Evolutionary conservation across 208 protist genomes (phyloP), one percentile per base, ranked within the genome.

Genomic region (Crithidia brevicula): DNA sequence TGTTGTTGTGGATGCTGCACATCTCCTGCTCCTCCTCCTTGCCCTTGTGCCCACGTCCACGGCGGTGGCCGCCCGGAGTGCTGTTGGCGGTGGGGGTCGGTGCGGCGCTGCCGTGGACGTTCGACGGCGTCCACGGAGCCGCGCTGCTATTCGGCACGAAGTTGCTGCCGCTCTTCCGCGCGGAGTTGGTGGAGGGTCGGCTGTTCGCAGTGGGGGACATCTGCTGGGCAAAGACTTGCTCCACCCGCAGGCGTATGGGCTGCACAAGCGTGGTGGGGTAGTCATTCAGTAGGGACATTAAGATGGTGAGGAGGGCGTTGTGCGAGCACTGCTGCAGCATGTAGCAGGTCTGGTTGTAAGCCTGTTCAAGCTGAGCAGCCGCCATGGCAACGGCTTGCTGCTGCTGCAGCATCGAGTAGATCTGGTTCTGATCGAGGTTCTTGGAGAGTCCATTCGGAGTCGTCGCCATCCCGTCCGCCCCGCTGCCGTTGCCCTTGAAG

Each of bases 11-110:
- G 15, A 94, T 46, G 60, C 76, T 87, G 79, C 91, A 96, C 45
- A 96, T 65, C 42, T 90, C 86, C 58, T 93, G 85, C 36, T 96
- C 88, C 30, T 92, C 87, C 38, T 90, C 81, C 52, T 87, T 84
- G 33, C 59, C 75, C 51, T 92, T 91, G 65, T 82, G 77, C 15
- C 72, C 81, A 2, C 86, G 74, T 18, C 80, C 77, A 34, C 79
- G 79, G 38, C 74, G 67, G 31, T 86, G 73, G 18, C 51, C 66
- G 1, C 62, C 62, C 25, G 54, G 61, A 28, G 82, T 45, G 71
- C 74, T 65, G 66, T 80, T 74, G 16, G 72, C 50, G n/a, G 60
- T 74, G 9, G 60, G 74, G 1, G 66, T 72, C 23, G 61, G 66
- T 1, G 64, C 64, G 0, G 70, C 43, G 36, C 64, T 71, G 58